Percentiles rank a stretch among this genome's conserved stretches.
These are phyloP conservation scores for Solanum hybrid DNA, from an alignment of 305 asterid species.

Conservation along the genomic window DNA sequence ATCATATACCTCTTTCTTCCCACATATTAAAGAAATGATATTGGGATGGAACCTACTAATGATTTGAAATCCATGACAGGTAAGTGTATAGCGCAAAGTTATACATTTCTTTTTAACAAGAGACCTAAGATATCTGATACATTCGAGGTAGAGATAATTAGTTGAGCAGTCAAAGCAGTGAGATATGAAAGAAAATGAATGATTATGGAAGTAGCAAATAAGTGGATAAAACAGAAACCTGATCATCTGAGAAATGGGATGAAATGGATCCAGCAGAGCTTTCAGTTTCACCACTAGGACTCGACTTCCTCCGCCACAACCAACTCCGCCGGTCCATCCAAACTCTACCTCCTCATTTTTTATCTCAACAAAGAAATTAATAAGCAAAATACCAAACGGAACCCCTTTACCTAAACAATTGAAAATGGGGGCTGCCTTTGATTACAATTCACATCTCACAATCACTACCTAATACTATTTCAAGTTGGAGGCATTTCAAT, in stretches of 20 bases:
- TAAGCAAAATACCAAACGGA: neutral
- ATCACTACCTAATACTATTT: constrained; percentile 24
- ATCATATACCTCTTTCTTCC: neutral
- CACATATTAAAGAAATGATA: neutral
- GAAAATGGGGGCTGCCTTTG: constrained; percentile 10
- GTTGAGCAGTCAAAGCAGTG: neutral
- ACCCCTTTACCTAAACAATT: neutral
- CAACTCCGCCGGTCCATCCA: constrained; percentile 83
- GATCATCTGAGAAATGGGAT: constrained; percentile 75
- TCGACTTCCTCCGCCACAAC: constrained; percentile 81
- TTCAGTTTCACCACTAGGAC: constrained; percentile 67
- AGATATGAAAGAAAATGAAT: neutral
- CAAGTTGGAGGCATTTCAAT: neutral
- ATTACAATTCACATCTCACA: constrained; percentile 46
- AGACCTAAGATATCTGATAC: neutral
- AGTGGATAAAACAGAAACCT: constrained; percentile 28
- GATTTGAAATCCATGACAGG: neutral
- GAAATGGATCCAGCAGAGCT: constrained; percentile 64
- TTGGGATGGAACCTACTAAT: neutral
- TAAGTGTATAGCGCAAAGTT: neutral
- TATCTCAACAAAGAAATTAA: neutral
- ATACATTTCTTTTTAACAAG: neutral
- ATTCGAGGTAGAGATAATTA: neutral
- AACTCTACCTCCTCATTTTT: neutral
- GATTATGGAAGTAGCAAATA: neutral